These are phyloP conservation scores for Physcia stellaris DNA, from an alignment of 495 filamentous ascomycete species.

Conservation along the genomic window DNA sequence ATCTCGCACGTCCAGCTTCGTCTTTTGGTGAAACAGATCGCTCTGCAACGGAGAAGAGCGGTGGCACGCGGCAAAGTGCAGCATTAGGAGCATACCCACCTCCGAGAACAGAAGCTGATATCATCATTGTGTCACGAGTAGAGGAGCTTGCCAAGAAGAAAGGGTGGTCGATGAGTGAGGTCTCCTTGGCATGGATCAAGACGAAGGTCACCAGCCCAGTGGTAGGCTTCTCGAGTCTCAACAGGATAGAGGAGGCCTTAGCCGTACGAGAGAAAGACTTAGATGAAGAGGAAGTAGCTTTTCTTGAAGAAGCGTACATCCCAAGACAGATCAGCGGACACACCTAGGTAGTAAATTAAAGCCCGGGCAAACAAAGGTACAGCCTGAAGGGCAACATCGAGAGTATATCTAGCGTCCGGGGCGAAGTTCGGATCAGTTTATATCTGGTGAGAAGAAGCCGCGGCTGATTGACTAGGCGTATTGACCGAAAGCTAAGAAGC, in stretches of 20 bases:
- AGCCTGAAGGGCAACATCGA: too few species aligned
- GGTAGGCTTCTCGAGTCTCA: slow-evolving; percentile 43
- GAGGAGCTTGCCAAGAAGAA: slow-evolving; percentile 39
- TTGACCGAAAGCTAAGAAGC: too few species aligned
- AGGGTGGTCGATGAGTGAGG: slow-evolving; percentile 36
- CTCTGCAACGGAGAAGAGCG: neutral
- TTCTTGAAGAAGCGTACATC: slow-evolving; percentile 51
- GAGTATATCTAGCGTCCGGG: too few species aligned
- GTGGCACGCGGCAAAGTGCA: too few species aligned
- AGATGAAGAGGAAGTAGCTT: slow-evolving; percentile 45
- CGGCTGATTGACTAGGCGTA: too few species aligned
- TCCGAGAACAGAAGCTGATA: slow-evolving; percentile 21
- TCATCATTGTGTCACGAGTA: slow-evolving; percentile 36
- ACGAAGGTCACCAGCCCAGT: slow-evolving; percentile 42
- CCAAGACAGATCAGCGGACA: slow-evolving; percentile 26
- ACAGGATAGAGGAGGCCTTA: slow-evolving; percentile 49
- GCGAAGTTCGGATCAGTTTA: too few species aligned
- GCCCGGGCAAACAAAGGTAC: too few species aligned
- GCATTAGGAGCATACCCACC: too few species aligned
- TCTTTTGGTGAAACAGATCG: neutral
- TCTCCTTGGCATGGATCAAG: slow-evolving; percentile 46
- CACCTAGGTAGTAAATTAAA: neutral
- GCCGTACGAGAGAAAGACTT: slow-evolving; percentile 35
- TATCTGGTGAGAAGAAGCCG: too few species aligned
- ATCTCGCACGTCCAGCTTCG: slow-evolving; percentile 32